These are phyloP conservation scores for Farysia itapuensis DNA, from an alignment of 1,284 basidiomycete genomes.

Conservation along the genomic window DNA sequence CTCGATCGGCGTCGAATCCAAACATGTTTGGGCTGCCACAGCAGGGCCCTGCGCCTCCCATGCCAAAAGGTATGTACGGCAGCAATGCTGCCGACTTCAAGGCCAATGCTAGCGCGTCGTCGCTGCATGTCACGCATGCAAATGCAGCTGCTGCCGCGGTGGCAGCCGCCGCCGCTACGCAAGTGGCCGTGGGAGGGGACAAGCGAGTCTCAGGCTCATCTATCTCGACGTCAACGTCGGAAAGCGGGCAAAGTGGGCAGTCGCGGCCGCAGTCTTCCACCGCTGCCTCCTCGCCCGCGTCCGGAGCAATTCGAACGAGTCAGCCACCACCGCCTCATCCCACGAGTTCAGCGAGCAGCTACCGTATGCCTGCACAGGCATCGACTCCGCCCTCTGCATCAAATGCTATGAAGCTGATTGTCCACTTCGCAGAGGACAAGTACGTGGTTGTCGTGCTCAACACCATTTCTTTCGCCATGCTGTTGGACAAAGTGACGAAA, in stretches of 20 bases:
- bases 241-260: slow-evolving; percentile 28
- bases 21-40: slow-evolving; percentile 24
- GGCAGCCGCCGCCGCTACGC: neutral
- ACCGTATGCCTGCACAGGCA: neutral
- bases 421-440: slow-evolving; percentile 83
- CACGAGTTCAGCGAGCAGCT: neutral
- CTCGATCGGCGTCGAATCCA: slow-evolving; percentile 44
- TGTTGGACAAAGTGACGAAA: slow-evolving; percentile 84
- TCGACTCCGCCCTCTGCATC: slow-evolving; percentile 2
- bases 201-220: slow-evolving; percentile 43
- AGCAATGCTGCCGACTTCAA: slow-evolving; percentile 2
- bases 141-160: neutral
- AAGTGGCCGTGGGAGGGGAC: neutral
- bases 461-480: slow-evolving; percentile 73
- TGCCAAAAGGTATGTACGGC: slow-evolving; percentile 19
- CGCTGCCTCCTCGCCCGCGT: slow-evolving; percentile 39
- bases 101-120: slow-evolving; percentile 1
- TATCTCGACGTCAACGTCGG: slow-evolving; percentile 44
- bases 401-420: slow-evolving; percentile 61
- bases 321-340: neutral
- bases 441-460: slow-evolving; percentile 87
- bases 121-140: neutral
- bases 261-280: slow-evolving; percentile 42
- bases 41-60: slow-evolving; percentile 30
- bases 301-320: neutral